Conservation (phyloP, 2,329 filamentous ascomycete genomes). For the Didymella glomerata region DNA sequence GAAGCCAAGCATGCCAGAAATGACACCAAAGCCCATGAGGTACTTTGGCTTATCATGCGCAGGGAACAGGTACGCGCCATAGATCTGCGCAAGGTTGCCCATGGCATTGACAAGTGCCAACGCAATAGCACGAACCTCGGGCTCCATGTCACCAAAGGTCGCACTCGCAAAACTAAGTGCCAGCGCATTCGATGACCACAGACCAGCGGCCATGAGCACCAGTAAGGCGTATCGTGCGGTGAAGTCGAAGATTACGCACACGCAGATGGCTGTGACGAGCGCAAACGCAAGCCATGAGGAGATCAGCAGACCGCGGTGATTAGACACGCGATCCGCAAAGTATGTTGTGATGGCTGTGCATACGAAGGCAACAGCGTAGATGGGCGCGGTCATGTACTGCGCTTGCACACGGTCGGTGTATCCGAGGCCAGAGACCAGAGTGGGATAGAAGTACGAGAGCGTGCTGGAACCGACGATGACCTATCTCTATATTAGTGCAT, state of each 20-base stretch:
- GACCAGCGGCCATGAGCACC: slow-evolving; percentile 64
- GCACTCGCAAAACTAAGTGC: slow-evolving; percentile 62
- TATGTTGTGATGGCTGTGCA: slow-evolving; percentile 58
- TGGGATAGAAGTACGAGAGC: slow-evolving; percentile 64
- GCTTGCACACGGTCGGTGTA: slow-evolving; percentile 56
- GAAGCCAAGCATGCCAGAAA: slow-evolving; percentile 45
- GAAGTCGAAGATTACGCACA: slow-evolving; percentile 59
- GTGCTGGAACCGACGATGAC: slow-evolving; percentile 60
- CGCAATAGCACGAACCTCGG: slow-evolving; percentile 61
- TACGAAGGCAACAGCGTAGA: slow-evolving; percentile 63
- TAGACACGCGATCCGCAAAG: slow-evolving; percentile 58
- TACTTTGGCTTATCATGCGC: slow-evolving; percentile 58
- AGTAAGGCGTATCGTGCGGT: slow-evolving; percentile 64
- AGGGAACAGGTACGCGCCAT: slow-evolving; percentile 63
- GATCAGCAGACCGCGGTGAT: slow-evolving; percentile 60
- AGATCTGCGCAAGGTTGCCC: slow-evolving; percentile 65
- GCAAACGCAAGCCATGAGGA: slow-evolving; percentile 57
- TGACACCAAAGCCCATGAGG: slow-evolving; percentile 47
- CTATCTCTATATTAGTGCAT: slow-evolving; percentile 26
- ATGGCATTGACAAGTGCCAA: slow-evolving; percentile 63
- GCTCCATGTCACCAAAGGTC: slow-evolving; percentile 60
- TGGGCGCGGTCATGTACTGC: slow-evolving; percentile 63
- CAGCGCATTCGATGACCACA: slow-evolving; percentile 63
- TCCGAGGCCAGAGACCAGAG: slow-evolving; percentile 61
- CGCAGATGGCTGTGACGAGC: slow-evolving; percentile 51